A percentile compares a stretch with the other conserved stretches of the same genome.
phyloP scores from a whole-genome alignment of 1,139 yeast genomes.

The Suhomyces guaymorum region DNA sequence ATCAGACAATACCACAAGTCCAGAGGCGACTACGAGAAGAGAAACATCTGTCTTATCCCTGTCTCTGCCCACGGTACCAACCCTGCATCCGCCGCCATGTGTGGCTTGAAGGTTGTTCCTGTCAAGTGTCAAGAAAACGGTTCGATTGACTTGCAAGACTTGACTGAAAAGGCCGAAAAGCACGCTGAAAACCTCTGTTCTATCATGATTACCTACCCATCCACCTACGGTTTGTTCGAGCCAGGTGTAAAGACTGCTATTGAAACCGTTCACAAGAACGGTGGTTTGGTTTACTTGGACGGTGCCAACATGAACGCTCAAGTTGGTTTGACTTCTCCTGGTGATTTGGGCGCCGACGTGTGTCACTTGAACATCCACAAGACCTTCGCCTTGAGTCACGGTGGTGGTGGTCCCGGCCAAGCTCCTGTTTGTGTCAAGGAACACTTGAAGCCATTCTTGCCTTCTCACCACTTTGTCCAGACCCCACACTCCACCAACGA shows the following conservation, averaged over 20 bases:
- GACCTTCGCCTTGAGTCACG: conserved; percentile 97
- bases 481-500: conserved; percentile 56
- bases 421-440: conserved; percentile 94
- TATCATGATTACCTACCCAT: conserved; percentile 95
- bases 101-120: conserved; percentile 90
- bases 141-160: conserved; percentile 77
- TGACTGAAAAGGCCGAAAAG: conserved; percentile 70
- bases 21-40: conserved; percentile 62
- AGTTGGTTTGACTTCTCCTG: conserved; percentile 96
- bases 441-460: conserved; percentile 81
- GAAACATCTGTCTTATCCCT: conserved; percentile 91
- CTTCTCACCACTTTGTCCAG: conserved; percentile 66
- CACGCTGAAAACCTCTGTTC: conserved; percentile 77
- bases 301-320: conserved; percentile 99
- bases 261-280: conserved; percentile 75
- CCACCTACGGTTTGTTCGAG: conserved; percentile 94
- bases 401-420: conserved; percentile 99
- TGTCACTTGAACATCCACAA: conserved; percentile 96
- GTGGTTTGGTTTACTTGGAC: conserved; percentile 96
- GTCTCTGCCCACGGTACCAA: conserved; percentile 98
- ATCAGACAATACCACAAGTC: conserved; percentile 76
- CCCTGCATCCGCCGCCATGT: conserved; percentile 98
- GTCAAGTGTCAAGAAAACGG: conserved; percentile 86
- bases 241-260: conserved; percentile 87
- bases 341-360: conserved; percentile 98